These are phyloP conservation scores for Penicillium sp. DNA, from an alignment of 2,329 filamentous ascomycete species.

Conservation along the genomic window DNA sequence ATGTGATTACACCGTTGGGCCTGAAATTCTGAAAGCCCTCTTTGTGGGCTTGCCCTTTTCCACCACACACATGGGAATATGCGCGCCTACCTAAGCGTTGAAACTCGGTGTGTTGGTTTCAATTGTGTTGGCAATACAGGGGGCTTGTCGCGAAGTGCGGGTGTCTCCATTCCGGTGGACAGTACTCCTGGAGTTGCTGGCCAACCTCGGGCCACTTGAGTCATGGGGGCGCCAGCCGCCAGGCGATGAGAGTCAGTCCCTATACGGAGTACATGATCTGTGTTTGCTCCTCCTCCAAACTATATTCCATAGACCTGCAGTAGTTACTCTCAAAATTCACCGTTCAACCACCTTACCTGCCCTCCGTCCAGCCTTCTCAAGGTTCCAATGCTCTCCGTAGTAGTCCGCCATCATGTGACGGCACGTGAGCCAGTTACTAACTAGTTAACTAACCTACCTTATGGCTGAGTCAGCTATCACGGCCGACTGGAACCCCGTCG, in stretches of 20 bases:
- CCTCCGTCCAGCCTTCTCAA: background rate
- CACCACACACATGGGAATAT: background rate
- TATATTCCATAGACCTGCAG: background rate
- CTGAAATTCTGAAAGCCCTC: background rate
- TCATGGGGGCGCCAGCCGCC: background rate
- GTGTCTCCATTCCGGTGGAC: background rate
- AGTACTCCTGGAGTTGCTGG: no score
- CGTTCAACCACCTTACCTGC: background rate
- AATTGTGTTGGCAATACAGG: background rate
- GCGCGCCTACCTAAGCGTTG: background rate
- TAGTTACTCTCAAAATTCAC: background rate
- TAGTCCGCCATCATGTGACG: background rate
- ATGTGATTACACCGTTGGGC: background rate
- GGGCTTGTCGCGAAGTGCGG: background rate
- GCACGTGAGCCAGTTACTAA: conserved; percentile 6
- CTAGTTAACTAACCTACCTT: no score
- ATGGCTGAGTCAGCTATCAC: conserved; percentile 13
- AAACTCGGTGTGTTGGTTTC: background rate
- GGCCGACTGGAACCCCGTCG: background rate
- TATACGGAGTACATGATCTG: background rate
- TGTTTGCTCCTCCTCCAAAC: background rate
- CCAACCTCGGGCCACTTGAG: background rate
- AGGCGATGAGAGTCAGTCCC: no score
- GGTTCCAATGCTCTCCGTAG: no score
- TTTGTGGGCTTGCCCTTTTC: background rate